Evolutionary conservation across 1,284 basidiomycete genomes (phyloP).

Genomic region (Pseudozyma sp.): DNA sequence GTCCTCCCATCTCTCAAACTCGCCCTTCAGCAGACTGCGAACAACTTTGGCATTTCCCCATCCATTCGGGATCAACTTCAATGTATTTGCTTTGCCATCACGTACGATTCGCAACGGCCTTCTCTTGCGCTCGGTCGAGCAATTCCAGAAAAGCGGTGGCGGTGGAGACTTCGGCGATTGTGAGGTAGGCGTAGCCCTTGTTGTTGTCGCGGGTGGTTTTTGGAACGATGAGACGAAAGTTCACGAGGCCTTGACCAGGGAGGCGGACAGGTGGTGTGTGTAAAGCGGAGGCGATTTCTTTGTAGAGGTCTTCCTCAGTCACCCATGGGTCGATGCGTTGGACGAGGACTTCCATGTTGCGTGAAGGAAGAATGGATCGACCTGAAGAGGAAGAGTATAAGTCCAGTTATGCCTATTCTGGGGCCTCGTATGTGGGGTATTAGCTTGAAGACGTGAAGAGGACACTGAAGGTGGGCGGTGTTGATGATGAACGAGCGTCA

Average conservation of each 20-base stretch:
- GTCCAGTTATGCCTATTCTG: too few relatives aligned
- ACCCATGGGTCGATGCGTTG: conserved; percentile 31
- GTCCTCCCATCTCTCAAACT: conserved; percentile 20
- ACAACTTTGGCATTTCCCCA: conserved; percentile 16
- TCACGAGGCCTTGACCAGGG: conserved; percentile 13
- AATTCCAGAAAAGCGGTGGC: conserved; percentile 24
- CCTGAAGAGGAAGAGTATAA: too few relatives aligned
- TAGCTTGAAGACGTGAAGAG: too few relatives aligned
- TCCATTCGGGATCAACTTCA: conserved; percentile 28
- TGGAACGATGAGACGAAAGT: conserved; percentile 24
- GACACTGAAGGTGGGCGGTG: too few relatives aligned
- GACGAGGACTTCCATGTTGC: conserved; percentile 32
- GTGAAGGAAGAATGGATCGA: background rate
- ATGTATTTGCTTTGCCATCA: conserved; percentile 9
- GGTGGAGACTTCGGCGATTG: conserved; percentile 34
- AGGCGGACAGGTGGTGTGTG: conserved; percentile 27
- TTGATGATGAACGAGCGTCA: too few relatives aligned
- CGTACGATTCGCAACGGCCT: conserved; percentile 14
- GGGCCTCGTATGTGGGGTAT: background rate
- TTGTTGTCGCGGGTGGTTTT: conserved; percentile 6
- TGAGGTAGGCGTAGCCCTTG: conserved; percentile 26
- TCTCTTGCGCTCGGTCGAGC: conserved; percentile 3
- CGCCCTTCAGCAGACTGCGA: conserved; percentile 10
- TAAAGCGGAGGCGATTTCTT: conserved; percentile 19
- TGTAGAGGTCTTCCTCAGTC: conserved; percentile 37